Base-by-base conservation (phyloP, 2,329 filamentous ascomycete species). In the Ophiocordyceps robertsii region DNA sequence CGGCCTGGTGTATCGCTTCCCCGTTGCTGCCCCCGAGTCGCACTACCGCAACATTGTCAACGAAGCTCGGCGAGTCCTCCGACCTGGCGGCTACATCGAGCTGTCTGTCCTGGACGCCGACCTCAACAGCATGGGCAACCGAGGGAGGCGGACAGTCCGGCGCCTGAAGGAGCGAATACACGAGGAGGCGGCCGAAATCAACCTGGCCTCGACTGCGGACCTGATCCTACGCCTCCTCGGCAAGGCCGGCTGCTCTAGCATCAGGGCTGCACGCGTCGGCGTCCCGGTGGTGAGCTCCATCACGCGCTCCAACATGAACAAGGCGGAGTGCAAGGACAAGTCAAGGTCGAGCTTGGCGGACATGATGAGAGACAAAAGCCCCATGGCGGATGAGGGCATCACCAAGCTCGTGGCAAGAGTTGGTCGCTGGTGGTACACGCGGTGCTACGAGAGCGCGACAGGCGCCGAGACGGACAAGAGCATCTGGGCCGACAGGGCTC, bases 361-460 rank as follows among this genome's bases (percentile, higher is more conserved):
- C 54, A 77, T 87, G 64, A 82, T 87, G 62, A 78, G 72, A 29
- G 80, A 86, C 49, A 72, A 80, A 31, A 74, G 76, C n/a, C 70
- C 77, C 0, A 68, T 74, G 13, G 82, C 83, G 19, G 87, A 95
- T 51, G 85, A 88, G 55, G 82, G 79, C 50, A 95, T 96, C 56
- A 86, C 87, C 13, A 89, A 86, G 56, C 94, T 94, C 72, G 88
- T 96, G 19, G 83, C 88, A 14, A 82, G 80, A 48, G 90, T 96
- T 11, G 90, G 88, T 2, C 75, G 92, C 37, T 96, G 90, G 87
- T 98, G 92, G 92, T 96, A 95, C 62, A 84, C 79, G 10, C 78
- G 84, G 41, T 95, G 90, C 67, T 96, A 95, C 59, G 90, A 95
- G 62, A 77, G 73, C 44, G 70, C 74, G 5, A 68, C 80, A 9